Base-by-base conservation (phyloP, 345 rosid species). In the Schrenkiella parvula region DNA sequence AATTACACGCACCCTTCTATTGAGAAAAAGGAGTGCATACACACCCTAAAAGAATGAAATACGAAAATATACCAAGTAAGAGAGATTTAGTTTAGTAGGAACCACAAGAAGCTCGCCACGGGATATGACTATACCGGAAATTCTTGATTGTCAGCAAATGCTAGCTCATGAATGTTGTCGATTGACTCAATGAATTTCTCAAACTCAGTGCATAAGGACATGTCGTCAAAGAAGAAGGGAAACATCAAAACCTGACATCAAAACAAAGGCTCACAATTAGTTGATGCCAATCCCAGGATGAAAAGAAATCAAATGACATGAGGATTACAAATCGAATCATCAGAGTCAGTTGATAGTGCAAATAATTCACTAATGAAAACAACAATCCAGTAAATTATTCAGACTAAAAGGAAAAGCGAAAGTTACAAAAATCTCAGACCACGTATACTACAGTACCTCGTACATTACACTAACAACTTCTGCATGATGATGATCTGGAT, bases 391-490 rank as follows among this genome's bases (percentile, higher is more conserved):
- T 13, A 2, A 44, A 2, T 1, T 25, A 53, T 14, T 13, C 11
- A 32, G 37, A 41, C 21, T 23, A 26, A 42, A 51, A 35, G 56
- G 46, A 17, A 37, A 53, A 10, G 26, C 37, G 3, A 41, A 3
- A 17, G 18, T 5, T 21, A 47, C 46, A 44, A 55, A 55, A 65
- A 22, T 18, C 23, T 25, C 17, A 61, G 17, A 28, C 17, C 23
- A 64, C 0, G 48, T 6, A 26, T 37, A 62, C n/a, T 11, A 70
- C 76, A 52, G 29, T 82, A 93, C 99, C 97, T 95, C 99, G 35
- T 95, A 95, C 97, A 91, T 91, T 68, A 95, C 85, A 64, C 82
- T 82, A 70, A 91, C 86, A 66, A 95, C 96, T 81, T 84, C 79
- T n/a, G 80, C 84, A 79, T 88, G 84, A 80, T 87, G 93, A 68